These are phyloP conservation scores for Hypoxylon sp. DNA, from an alignment of 2,329 filamentous ascomycete species.

Conservation along the genomic window DNA sequence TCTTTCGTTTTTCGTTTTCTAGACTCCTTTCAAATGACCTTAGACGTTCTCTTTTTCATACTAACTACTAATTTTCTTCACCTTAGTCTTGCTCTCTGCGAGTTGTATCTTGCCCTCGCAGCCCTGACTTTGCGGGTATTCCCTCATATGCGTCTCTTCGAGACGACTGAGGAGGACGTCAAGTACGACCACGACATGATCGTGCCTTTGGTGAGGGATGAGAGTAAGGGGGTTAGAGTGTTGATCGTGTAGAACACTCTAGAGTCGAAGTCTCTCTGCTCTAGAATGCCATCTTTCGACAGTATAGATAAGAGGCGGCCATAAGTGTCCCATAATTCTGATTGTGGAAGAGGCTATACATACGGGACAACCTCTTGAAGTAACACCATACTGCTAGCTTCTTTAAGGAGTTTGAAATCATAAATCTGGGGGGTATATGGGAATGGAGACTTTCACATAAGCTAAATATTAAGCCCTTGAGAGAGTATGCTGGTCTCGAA, in stretches of 20 bases:
- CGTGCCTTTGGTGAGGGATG: constrained; percentile 14
- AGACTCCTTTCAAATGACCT: no score
- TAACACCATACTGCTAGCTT: neutral
- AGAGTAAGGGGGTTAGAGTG: constrained; percentile 30
- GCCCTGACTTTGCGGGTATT: constrained; percentile 42
- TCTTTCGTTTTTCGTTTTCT: no score
- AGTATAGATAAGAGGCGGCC: neutral
- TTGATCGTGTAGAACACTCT: constrained; percentile 15
- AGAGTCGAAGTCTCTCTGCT: no score
- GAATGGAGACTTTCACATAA: neutral
- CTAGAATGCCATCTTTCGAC: neutral
- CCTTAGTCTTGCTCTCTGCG: constrained; percentile 44
- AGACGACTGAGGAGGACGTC: constrained; percentile 40
- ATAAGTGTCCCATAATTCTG: neutral
- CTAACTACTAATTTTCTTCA: neutral
- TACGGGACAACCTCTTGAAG: neutral
- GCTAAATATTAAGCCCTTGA: neutral
- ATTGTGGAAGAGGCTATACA: neutral
- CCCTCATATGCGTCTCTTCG: constrained; percentile 36
- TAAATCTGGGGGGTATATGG: neutral
- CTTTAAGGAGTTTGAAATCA: neutral
- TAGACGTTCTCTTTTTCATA: neutral
- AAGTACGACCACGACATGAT: constrained; percentile 34
- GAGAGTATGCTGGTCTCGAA: no score
- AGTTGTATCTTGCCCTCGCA: constrained; percentile 41